Evolutionary conservation across 306 rosid genomes (phyloP), one percentile per base, ranked within the genome.

Genomic region (Glycine soja): DNA sequence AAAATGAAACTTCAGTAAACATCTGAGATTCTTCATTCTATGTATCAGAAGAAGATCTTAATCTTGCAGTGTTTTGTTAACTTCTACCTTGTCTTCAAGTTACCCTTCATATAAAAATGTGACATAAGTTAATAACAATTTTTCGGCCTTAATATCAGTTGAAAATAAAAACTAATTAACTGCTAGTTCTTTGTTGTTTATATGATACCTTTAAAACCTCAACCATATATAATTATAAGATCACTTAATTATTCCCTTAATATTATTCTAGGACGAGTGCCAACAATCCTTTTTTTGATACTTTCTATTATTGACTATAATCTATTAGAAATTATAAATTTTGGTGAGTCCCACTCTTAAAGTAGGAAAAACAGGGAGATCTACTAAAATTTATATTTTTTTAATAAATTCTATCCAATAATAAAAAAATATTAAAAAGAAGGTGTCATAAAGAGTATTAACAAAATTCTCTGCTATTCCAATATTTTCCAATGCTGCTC

Each of bases 1-100:
- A 74, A 83, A 8, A 46, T 32, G 43, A 68, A 72, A 38, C 18
- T 38, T 85, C 62, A 71, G 10, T 19, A 47, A 53, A 45, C 76
- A 59, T 77, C 56, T 72, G 0, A 65, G 71, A 58, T 56, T 34
- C 67, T 47, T 67, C 50, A 53, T 68, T 76, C 45, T 48, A 42
- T 32, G 52, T 47, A 82, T 51, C 47, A 3, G 53, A 75, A 75
- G 19, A 45, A 75, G 24, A 45, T 64, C 57, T 42, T 32, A 61
- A 42, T 13, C 73, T 80, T 50, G 63, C 54, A 38, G 72, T 51
- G 32, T 14, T 80, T 56, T 79, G 45, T 56, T 78, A 36, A 13
- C 24, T 67, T 67, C 32, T 67, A 67, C 34, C 13, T 15, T 42
- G 53, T 78, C 70, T 18, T 54, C 40, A 48, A 58, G 62, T n/a